Evolutionary conservation across 106 monocot species (phyloP).

Genomic region (Ottelia alismoides): DNA sequence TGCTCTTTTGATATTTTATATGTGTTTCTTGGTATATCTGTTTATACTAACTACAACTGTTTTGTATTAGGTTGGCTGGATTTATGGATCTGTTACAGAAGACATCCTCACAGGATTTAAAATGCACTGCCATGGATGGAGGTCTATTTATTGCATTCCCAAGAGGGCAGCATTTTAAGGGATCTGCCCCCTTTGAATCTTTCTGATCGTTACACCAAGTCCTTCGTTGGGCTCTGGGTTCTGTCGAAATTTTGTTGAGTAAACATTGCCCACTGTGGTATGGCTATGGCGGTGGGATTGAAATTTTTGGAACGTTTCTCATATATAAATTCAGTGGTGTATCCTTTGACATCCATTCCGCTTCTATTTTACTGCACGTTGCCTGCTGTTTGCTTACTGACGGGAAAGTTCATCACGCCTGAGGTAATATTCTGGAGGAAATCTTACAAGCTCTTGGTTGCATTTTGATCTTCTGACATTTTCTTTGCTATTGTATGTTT

Average conservation of each 20-base stretch:
- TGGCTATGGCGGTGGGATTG: constrained; percentile 21
- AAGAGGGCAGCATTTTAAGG: constrained; percentile 19
- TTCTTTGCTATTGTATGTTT: neutral
- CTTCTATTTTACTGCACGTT: constrained; percentile 12
- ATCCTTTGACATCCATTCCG: constrained; percentile 12
- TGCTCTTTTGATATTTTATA: neutral
- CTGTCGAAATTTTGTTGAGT: constrained; percentile 27
- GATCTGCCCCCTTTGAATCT: constrained; percentile 27
- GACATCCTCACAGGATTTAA: constrained; percentile 28
- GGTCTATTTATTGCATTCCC: constrained; percentile 25
- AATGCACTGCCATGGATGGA: constrained; percentile 34
- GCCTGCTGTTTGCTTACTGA: constrained; percentile 22
- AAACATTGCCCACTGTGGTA: constrained; percentile 28
- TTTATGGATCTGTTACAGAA: constrained; percentile 26
- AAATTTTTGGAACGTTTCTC: constrained; percentile 22
- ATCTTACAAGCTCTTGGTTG: neutral
- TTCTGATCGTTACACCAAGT: constrained; percentile 25
- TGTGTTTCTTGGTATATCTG: neutral
- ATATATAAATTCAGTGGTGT: constrained; percentile 21
- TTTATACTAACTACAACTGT: neutral
- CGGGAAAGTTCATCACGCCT: constrained; percentile 24
- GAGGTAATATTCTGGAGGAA: constrained; percentile 6
- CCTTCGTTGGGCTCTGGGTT: constrained; percentile 26
- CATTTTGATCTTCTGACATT: neutral
- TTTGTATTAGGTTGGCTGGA: constrained; percentile 21